Evolutionary conservation across 805 yeast genomes (phyloP), one percentile per base, ranked within the genome.

Genomic region (Cyberlindnera suaveolens): DNA sequence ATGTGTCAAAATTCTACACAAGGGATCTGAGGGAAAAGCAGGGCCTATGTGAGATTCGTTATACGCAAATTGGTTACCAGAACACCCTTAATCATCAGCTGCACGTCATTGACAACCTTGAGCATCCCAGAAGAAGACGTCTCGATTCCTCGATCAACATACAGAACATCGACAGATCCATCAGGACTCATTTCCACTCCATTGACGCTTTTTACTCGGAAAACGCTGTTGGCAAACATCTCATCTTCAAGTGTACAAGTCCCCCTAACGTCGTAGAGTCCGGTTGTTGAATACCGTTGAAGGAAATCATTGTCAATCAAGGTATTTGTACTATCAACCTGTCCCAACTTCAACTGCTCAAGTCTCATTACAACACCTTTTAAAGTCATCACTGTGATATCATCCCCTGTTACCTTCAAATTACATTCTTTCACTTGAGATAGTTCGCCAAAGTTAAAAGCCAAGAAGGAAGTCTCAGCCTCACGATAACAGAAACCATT

Each of bases 281-380:
- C 31, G 14, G n/a, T 11, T 9, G 14, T 35, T 13, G 16, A 11
- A 19, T 34, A 20, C 26, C 7, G 3, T 23, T 36, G 18, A 4
- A 36, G 16, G 26, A 23, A 36, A 18, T 10, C 14, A 15, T 18
- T 19, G 16, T 38, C 40, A n/a, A 39, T 33, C 13, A 39, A 31
- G 8, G 11, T 26, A 15, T 39, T 39, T 2, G 10, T 23, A n/a
- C 16, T 32, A 32, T 79, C 82, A 14, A 76, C 46, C 1, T 56
- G 43, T 0, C 73, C 74, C 1, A 62, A 52, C 7, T 43, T 45
- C 17, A 79, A 46, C 18, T 63, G 60, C 57, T 82, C 88, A 31
- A 80, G 43, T 5, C 60, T 55, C 14, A 78, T 34, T 35, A 39
- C 8, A 16, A 39, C 31, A 13, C 41, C 41, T 5, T 39, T 32